A percentile compares a stretch with the other conserved stretches of the same genome.
Evolutionary conservation across 139 green algal genomes (phyloP).

Genomic region (Picochlorum sp.): DNA sequence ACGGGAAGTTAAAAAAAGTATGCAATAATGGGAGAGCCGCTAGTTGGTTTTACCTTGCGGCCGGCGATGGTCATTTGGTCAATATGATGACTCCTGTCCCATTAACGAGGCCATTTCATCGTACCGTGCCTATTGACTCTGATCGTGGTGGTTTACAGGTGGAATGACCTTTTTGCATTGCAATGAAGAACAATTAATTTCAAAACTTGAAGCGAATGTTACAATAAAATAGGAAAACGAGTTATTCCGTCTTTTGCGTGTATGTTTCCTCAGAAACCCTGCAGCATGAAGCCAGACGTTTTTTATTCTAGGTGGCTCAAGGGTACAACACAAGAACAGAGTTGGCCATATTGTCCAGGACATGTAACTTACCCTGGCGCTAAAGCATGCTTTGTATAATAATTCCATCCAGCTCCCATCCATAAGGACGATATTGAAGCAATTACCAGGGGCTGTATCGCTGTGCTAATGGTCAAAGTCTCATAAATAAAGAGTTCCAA

Average conservation of each 20-base stretch:
- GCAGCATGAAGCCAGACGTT: slow-evolving; percentile 18
- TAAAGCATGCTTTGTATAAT: slow-evolving; percentile 41
- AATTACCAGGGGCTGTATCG: slow-evolving; percentile 51
- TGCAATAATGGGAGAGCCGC: no score
- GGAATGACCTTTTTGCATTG: neutral
- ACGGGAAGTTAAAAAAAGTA: no score
- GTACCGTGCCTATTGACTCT: neutral
- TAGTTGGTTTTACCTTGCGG: no score
- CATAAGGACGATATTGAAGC: slow-evolving; percentile 52
- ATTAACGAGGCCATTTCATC: neutral
- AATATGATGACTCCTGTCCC: neutral
- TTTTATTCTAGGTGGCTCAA: neutral
- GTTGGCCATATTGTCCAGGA: slow-evolving; percentile 1
- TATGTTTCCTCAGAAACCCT: slow-evolving; percentile 42
- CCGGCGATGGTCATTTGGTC: neutral
- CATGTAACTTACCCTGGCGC: slow-evolving; percentile 10
- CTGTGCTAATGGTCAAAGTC: slow-evolving; percentile 50
- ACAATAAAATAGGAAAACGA: neutral
- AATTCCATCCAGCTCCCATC: slow-evolving; percentile 63
- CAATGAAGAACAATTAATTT: no score
- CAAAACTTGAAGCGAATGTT: neutral
- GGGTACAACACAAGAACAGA: neutral
- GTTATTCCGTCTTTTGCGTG: slow-evolving; percentile 7
- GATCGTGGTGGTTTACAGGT: neutral
- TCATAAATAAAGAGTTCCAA: slow-evolving; percentile 58